Conservation (phyloP, 768 basidiomycete species). For the Boletus subparvulus region DNA sequence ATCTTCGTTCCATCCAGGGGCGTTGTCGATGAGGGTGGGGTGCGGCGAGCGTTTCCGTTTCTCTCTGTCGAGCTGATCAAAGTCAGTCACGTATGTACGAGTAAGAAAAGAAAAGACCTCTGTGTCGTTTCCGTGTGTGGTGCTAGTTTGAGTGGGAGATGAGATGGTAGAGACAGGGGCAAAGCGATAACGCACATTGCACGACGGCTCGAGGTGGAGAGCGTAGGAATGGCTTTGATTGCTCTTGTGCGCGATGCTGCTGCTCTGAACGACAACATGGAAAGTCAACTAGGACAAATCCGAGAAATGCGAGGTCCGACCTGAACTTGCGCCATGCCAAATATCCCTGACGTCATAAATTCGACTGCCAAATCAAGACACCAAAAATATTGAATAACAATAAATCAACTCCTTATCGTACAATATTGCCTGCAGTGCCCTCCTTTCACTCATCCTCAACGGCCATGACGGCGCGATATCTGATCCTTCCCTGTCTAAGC, state of each 20-base stretch:
- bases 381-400: background rate
- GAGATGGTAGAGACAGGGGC: background rate
- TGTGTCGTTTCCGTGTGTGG: conserved; percentile 61
- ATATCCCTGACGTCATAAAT: conserved; percentile 18
- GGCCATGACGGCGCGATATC: conserved; percentile 34
- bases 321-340: background rate
- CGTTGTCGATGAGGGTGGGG: conserved; percentile 48
- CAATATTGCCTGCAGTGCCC: no score
- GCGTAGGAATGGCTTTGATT: background rate
- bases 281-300: background rate
- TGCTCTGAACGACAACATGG: conserved; percentile 19
- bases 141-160: conserved; percentile 30
- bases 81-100: background rate
- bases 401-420: no score
- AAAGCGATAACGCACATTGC: background rate
- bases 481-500: conserved; percentile 26
- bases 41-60: conserved; percentile 50
- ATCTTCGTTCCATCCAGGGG: conserved; percentile 72
- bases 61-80: conserved; percentile 49
- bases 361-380: background rate
- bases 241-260: background rate
- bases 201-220: background rate
- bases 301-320: background rate
- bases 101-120: conserved; percentile 36
- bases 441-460: no score